Base-by-base conservation (phyloP, 2,329 filamentous ascomycete species). In the Neofusicoccum parvum region DNA sequence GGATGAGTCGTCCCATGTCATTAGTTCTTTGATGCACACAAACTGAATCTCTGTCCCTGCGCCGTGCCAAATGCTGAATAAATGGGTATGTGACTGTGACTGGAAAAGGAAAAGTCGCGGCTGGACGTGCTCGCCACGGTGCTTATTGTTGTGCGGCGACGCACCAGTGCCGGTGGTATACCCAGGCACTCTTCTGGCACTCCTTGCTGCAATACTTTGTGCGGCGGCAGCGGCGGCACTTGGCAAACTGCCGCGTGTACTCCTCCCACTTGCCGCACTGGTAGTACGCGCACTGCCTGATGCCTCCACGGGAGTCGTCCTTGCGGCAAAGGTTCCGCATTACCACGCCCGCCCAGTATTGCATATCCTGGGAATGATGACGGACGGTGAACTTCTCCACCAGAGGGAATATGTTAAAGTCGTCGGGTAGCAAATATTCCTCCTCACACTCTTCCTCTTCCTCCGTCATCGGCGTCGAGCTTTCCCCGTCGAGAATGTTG, bases 191-290 rank as follows among this genome's bases (percentile, higher is more conserved):
- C 84, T 98, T 98, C 81, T 99, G 95, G 80, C 95, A 99, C 79
- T 99, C 95, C 80, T 99, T 99, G 86, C 94, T 97, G 88, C 95
- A 99, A 82, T 97, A 97, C 79, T 99, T 99, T 68, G 95, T 99
- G 70, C 95, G 89, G 71, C 95, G 89, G 81, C 95, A 99, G 69
- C 95, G 90, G 70, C 95, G 90, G 81, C 95, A 99, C 81, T 99
- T 99, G 71, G 95, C 95, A 78, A 99, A 99, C 76, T 99, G 94
- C 68, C 95, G 88, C 45, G 94, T 94, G 77, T 88, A 97, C 79
- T 97, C 92, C 78, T 99, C 95, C 95, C 95, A 99, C 76, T 96
- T 97, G 67, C 94, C 94, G 78, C 95, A 99, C 79, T 97, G 89
- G 81, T 96, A 99, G 81, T 97, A 97, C 63, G 95, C 95, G 78